Evolutionary conservation across 2,329 filamentous ascomycete genomes (phyloP).

Genomic region (Ophiocordyceps unilateralis): DNA sequence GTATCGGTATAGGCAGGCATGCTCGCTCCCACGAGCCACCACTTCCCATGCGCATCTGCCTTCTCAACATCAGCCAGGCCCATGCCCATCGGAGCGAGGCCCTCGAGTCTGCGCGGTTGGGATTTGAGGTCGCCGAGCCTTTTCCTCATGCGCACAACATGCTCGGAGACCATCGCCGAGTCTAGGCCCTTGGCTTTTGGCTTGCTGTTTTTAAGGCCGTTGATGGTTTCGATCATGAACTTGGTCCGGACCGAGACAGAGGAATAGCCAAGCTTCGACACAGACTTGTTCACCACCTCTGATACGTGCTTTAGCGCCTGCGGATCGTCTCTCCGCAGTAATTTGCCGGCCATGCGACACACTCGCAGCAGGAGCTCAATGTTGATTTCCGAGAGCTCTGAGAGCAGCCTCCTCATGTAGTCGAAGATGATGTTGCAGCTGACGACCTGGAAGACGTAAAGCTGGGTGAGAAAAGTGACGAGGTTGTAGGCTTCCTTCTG

Average conservation of each 20-base stretch:
- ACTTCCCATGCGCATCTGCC: constrained; percentile 78
- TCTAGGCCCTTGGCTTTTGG: constrained; percentile 59
- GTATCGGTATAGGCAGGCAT: constrained; percentile 34
- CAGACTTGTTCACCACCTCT: constrained; percentile 54
- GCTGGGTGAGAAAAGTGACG: constrained; percentile 63
- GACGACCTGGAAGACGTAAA: constrained; percentile 86
- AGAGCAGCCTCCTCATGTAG: constrained; percentile 64
- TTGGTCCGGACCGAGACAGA: constrained; percentile 75
- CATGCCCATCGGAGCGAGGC: constrained; percentile 66
- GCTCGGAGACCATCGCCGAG: constrained; percentile 58
- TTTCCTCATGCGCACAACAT: constrained; percentile 80
- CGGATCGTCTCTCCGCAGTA: constrained; percentile 78
- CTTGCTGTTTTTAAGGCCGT: constrained; percentile 85
- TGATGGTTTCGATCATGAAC: constrained; percentile 96
- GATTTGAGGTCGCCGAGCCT: constrained; percentile 60
- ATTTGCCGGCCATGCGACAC: constrained; percentile 64
- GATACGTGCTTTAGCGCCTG: constrained; percentile 81
- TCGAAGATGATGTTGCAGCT: constrained; percentile 76
- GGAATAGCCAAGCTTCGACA: constrained; percentile 47
- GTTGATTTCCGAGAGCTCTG: constrained; percentile 63
- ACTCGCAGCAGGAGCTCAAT: constrained; percentile 77
- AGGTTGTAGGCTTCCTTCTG: constrained; percentile 44
- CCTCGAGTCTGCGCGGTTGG: constrained; percentile 40
- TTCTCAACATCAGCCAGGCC: constrained; percentile 68
- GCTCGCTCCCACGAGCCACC: constrained; percentile 97